These are phyloP conservation scores for Sarocladium brachiariae DNA, from an alignment of 2,329 filamentous ascomycete genomes.

Conservation along the genomic window DNA sequence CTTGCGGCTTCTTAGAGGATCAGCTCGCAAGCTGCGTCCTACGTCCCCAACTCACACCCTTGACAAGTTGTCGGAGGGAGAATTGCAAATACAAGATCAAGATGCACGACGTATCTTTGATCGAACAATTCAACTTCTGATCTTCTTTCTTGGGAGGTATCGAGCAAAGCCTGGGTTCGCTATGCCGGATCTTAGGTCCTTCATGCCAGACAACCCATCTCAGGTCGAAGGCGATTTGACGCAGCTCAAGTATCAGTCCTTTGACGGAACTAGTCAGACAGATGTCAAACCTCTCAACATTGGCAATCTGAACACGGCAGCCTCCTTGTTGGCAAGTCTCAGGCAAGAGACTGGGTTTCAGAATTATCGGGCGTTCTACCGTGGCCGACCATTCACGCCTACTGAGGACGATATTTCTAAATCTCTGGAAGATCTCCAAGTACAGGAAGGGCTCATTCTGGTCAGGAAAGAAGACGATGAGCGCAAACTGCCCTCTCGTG, in stretches of 20 bases:
- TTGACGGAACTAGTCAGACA: constrained; percentile 53
- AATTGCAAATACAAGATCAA: too few species aligned
- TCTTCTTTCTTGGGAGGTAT: constrained; percentile 59
- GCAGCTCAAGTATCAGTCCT: constrained; percentile 67
- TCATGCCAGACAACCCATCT: constrained; percentile 44
- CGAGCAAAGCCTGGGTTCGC: constrained; percentile 54
- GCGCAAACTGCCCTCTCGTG: constrained; percentile 32
- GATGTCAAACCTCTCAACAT: constrained; percentile 58
- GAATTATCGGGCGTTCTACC: constrained; percentile 66
- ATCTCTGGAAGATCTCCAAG: constrained; percentile 61
- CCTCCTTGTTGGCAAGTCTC: constrained; percentile 61
- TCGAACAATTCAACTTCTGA: constrained; percentile 61
- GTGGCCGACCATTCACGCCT: constrained; percentile 59
- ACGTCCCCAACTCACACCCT: too few species aligned
- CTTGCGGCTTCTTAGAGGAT: constrained; percentile 58
- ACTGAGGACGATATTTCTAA: constrained; percentile 50
- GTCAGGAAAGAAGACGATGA: constrained; percentile 52
- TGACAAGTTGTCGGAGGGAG: too few species aligned
- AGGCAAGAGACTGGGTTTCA: constrained; percentile 66
- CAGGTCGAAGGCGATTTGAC: constrained; percentile 56
- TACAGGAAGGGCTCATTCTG: constrained; percentile 59
- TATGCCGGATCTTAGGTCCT: constrained; percentile 47
- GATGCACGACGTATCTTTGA: constrained; percentile 50
- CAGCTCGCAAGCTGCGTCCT: constrained; percentile 34
- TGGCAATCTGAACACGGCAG: constrained; percentile 63